A percentile compares a stretch with the other conserved stretches of the same genome.
Evolutionary conservation across 371 early-diverging fungal genomes (phyloP).

Genomic region (Dinochytrium kinnereticum): DNA sequence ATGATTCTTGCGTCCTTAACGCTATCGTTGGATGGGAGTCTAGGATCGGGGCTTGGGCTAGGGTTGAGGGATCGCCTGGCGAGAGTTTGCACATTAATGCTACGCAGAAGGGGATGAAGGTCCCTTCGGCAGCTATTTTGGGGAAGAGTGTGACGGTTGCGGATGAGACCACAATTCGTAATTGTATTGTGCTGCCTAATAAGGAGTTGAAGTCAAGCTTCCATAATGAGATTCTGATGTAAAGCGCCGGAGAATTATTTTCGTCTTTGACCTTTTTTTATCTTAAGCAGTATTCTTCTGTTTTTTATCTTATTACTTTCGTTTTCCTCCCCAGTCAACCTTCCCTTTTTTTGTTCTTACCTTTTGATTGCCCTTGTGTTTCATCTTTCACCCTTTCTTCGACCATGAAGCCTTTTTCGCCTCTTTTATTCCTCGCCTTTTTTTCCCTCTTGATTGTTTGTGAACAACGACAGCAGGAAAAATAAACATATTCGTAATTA

Average conservation of each 20-base stretch:
- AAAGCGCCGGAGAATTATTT: too few relatives aligned
- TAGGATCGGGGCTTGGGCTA: slow-evolving; percentile 91
- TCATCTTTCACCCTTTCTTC: background rate
- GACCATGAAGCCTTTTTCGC: background rate
- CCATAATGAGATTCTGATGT: slow-evolving; percentile 96
- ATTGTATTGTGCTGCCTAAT: slow-evolving; percentile 96
- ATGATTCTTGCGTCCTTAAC: slow-evolving; percentile 82
- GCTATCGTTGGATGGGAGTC: slow-evolving; percentile 96
- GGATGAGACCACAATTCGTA: slow-evolving; percentile 91
- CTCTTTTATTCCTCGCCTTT: background rate
- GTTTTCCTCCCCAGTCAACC: too few relatives aligned
- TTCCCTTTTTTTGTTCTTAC: background rate
- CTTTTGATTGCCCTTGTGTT: background rate
- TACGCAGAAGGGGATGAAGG: slow-evolving; percentile 84
- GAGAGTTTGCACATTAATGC: slow-evolving; percentile 65
- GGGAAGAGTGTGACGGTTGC: slow-evolving; percentile 87
- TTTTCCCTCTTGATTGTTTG: background rate
- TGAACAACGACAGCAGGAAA: too few relatives aligned
- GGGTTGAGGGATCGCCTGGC: slow-evolving; percentile 88
- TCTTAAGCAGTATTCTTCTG: too few relatives aligned
- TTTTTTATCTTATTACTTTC: too few relatives aligned
- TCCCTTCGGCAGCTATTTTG: slow-evolving; percentile 88
- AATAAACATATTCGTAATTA: too few relatives aligned
- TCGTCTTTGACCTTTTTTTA: too few relatives aligned
- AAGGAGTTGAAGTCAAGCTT: slow-evolving; percentile 90